These are phyloP conservation scores for Centaurea solstitialis DNA, from an alignment of 129 eudicot species.

Conservation along the genomic window DNA sequence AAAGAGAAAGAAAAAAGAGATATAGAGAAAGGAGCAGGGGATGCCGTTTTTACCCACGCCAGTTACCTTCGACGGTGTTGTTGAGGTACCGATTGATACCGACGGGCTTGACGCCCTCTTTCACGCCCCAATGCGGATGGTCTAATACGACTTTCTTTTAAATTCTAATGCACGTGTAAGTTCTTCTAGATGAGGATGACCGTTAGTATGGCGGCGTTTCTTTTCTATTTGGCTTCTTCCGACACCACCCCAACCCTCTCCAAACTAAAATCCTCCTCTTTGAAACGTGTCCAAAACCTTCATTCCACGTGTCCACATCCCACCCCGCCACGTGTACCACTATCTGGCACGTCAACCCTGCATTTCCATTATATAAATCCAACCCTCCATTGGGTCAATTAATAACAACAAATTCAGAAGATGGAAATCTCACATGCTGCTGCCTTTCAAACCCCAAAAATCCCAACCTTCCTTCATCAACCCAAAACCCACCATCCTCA, in stretches of 20 bases:
- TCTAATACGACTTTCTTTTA: too few species aligned
- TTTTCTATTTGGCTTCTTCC: not conserved
- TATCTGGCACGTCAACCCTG: constrained; percentile 20
- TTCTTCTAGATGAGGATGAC: not conserved
- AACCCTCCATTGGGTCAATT: too few species aligned
- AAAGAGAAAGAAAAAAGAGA: too few species aligned
- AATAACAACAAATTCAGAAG: too few species aligned
- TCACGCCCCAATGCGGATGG: too few species aligned
- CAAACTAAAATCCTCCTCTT: not conserved
- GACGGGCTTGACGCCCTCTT: too few species aligned
- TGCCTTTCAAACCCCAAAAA: constrained; percentile 7
- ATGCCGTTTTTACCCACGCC: too few species aligned
- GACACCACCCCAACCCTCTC: too few species aligned
- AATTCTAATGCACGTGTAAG: too few species aligned
- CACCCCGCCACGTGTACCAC: not conserved
- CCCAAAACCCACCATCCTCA: not conserved
- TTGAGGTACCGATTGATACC: too few species aligned
- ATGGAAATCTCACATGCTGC: constrained; percentile 20
- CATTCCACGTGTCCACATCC: not conserved
- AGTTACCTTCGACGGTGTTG: too few species aligned
- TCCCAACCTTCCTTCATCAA: not conserved
- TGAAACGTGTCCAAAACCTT: constrained; percentile 17
- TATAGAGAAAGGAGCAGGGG: too few species aligned
- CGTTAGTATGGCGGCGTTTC: not conserved
- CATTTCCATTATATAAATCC: not conserved